These are phyloP conservation scores for Mycena latifolia DNA, from an alignment of 768 basidiomycete genomes.

Conservation along the genomic window DNA sequence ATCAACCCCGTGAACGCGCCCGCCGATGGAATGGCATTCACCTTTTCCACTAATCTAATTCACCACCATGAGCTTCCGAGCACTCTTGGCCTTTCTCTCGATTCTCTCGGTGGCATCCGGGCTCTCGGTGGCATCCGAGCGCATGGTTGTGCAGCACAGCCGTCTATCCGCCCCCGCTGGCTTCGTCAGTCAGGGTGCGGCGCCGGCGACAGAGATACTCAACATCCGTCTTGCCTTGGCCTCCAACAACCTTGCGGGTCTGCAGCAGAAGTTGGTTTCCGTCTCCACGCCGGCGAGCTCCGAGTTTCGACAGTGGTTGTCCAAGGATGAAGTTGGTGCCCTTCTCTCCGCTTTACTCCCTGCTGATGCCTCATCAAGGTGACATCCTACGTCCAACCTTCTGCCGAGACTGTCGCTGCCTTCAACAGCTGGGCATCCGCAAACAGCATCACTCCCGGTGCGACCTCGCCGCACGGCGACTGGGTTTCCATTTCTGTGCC, in stretches of 20 bases:
- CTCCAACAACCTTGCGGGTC: conserved; percentile 22
- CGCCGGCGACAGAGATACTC: conserved; percentile 17
- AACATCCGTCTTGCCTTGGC: conserved; percentile 21
- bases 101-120: conserved; percentile 18
- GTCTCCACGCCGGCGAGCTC: conserved; percentile 25
- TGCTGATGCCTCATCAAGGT: conserved; percentile 21
- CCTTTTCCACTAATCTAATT: conserved; percentile 22
- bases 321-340: conserved; percentile 22
- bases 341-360: conserved; percentile 6
- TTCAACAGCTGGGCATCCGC: conserved; percentile 23
- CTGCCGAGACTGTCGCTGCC: conserved; percentile 20
- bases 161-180: conserved; percentile 17
- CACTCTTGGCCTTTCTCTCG: conserved; percentile 22
- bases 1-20: conserved; percentile 7
- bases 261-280: conserved; percentile 18
- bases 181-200: no score
- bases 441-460: conserved; percentile 17
- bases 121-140: conserved; percentile 17
- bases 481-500: conserved; percentile 26
- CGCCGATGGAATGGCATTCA: conserved; percentile 14
- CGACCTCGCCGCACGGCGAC: conserved; percentile 23
- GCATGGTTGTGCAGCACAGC: conserved; percentile 23
- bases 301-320: conserved; percentile 27
- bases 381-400: conserved; percentile 24
- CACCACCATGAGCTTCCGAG: conserved; percentile 18